Percentiles rank a stretch among this genome's conserved stretches.
phyloP scores from a whole-genome alignment of 495 filamentous ascomycete genomes.

The Arthonia radiata region DNA sequence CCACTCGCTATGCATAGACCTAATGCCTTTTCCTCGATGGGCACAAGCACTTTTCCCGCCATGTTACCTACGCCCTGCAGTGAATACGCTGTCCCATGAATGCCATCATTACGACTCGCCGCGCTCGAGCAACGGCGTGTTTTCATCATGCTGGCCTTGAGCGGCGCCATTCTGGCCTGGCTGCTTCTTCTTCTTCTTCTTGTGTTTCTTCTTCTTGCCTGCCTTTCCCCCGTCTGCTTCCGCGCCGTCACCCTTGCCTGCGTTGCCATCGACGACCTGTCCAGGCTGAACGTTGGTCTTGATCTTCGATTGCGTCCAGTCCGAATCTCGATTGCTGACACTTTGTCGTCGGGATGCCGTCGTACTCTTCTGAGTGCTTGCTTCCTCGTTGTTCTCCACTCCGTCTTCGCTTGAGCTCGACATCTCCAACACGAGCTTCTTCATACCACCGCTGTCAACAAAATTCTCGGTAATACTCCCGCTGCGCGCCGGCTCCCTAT shows the following conservation, averaged over 20 bases:
- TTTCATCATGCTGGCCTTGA: conserved; percentile 49
- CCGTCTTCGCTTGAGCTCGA: conserved; percentile 10
- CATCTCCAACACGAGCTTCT: conserved; percentile 64
- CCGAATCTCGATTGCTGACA: not conserved
- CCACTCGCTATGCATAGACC: no score
- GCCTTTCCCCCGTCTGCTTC: not conserved
- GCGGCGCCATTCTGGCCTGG: conserved; percentile 52
- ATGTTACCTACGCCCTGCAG: no score
- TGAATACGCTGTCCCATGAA: no score
- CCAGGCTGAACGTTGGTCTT: not conserved
- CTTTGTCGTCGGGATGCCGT: not conserved
- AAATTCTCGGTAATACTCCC: conserved; percentile 80
- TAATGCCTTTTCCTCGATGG: no score
- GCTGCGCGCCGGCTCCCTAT: conserved; percentile 36
- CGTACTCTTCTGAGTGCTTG: not conserved
- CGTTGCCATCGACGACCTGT: not conserved
- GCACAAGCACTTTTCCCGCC: no score
- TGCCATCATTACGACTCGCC: no score
- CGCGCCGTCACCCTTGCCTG: not conserved
- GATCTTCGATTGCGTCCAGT: not conserved
- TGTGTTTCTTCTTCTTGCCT: not conserved
- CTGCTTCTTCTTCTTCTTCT: conserved; percentile 32
- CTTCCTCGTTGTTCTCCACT: not conserved
- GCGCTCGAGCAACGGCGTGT: no score
- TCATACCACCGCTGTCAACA: conserved; percentile 54